Percentiles rank a stretch among this genome's conserved stretches.
phyloP scores from a whole-genome alignment of 495 filamentous ascomycete species.

The Penicillium dipodomyicola region DNA sequence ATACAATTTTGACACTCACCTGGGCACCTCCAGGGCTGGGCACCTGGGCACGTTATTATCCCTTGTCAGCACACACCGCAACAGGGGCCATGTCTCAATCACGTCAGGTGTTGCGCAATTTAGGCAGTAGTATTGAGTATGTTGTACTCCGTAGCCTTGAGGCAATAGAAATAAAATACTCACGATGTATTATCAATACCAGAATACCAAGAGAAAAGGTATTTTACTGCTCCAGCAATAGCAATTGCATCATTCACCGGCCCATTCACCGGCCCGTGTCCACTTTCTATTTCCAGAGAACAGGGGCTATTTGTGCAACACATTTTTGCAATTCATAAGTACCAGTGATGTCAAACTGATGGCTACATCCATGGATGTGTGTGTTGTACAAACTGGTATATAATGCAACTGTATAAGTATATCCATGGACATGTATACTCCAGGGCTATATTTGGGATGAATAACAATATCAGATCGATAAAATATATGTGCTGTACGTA shows the following conservation, averaged over 20 bases:
- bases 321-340: background rate
- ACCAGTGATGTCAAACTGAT: background rate
- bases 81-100: background rate
- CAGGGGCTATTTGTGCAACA: background rate
- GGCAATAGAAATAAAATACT: background rate
- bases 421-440: background rate
- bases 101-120: slow-evolving; percentile 1
- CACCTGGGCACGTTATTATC: background rate
- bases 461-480: slow-evolving; percentile 5
- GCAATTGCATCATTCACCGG: slow-evolving; percentile 11
- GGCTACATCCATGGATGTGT: background rate
- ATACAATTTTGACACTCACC: slow-evolving; percentile 13
- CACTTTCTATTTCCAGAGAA: slow-evolving; percentile 8
- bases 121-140: background rate
- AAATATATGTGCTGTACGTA: background rate
- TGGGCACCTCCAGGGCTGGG: too few species aligned
- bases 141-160: too few species aligned
- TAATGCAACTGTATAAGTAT: background rate
- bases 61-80: slow-evolving; percentile 9
- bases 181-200: background rate
- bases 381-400: background rate
- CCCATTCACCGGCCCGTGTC: slow-evolving; percentile 7
- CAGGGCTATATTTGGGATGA: background rate
- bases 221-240: slow-evolving; percentile 12
- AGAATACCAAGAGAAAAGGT: background rate